Evolutionary conservation across 257 asterid genomes (phyloP), one percentile per base, ranked within the genome.

Genomic region (Plantago ovata): DNA sequence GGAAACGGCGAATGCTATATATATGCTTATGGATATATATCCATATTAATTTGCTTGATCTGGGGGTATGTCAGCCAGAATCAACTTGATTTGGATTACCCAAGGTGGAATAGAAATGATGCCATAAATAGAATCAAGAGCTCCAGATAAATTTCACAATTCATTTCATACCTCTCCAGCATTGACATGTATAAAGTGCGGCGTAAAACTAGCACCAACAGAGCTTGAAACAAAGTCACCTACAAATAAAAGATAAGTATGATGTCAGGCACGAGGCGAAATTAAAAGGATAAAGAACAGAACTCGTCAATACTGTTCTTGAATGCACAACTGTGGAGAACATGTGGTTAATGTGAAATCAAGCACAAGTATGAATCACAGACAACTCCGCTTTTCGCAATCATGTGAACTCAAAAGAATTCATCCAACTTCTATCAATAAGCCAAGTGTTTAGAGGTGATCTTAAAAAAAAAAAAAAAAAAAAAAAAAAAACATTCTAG

Each of bases 151-250:
- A 40, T 28, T n/a, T n/a, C n/a, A n/a, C n/a, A n/a, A 28, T 13
- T 22, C 49, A 43, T 11, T 20, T 38, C 56, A 69, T 74, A 89
- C 97, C 97, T 90, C 97, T 75, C 96, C 97, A 43, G 95, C 72
- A 71, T 86, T 77, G 61, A 86, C 95, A 2, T 78, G 79, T 40
- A 87, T 79, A 46, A 90, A 79, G 69, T 87, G 96, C 8, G 96
- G 98, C 6, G 91, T 87, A 65, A 90, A 82, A 72, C 74, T 90
- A 42, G 96, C 89, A 57, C 95, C 94, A 24, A 79, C 90, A 18
- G 96, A 81, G 69, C 89, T 72, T 36, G 96, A 79, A 75, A 87
- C 82, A 95, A 81, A 77, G 57, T 87, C 96, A 53, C 95, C 98
- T 90, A 76, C 64, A 72, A 76, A 59, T 54, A 24, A 42, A 47